phyloP scores from a whole-genome alignment of 805 yeast species.

The Ogataea pilisensis region DNA sequence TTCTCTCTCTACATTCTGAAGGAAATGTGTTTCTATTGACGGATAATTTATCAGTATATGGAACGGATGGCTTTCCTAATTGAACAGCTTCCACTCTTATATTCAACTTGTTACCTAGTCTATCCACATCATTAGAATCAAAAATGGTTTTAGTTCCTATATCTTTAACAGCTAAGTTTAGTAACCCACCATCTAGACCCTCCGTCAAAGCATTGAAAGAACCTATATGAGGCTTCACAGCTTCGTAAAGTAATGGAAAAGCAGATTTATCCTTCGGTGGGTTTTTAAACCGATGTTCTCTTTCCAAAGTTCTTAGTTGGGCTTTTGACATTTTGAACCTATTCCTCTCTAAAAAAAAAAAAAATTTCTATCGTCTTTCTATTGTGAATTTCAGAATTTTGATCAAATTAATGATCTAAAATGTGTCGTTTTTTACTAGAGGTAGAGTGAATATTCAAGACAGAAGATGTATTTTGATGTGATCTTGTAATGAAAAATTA shows the following conservation, averaged over 20 bases:
- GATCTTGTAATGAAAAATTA: background rate
- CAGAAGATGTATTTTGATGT: background rate
- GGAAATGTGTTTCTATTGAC: constrained; percentile 78
- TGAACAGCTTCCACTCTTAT: constrained; percentile 89
- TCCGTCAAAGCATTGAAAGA: constrained; percentile 94
- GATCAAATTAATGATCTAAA: too few species aligned
- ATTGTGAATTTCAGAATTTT: too few species aligned
- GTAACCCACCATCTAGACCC: constrained; percentile 79
- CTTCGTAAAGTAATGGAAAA: constrained; percentile 78
- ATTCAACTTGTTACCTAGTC: constrained; percentile 79
- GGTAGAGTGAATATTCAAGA: background rate
- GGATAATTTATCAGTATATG: constrained; percentile 67
- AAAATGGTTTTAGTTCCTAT: constrained; percentile 83
- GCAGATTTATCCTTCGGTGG: constrained; percentile 88
- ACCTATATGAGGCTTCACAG: constrained; percentile 92
- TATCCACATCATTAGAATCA: constrained; percentile 65
- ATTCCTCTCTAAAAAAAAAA: background rate
- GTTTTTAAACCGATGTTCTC: constrained; percentile 77
- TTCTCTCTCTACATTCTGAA: constrained; percentile 85
- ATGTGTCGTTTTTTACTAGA: too few species aligned
- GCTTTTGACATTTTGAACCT: constrained; percentile 39
- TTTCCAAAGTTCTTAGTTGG: constrained; percentile 76
- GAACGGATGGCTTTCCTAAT: constrained; percentile 76
- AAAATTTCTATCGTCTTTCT: background rate
- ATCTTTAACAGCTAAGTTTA: constrained; percentile 82